Conservation (phyloP, 305 asterid species). For the Rubia tinctorum region DNA sequence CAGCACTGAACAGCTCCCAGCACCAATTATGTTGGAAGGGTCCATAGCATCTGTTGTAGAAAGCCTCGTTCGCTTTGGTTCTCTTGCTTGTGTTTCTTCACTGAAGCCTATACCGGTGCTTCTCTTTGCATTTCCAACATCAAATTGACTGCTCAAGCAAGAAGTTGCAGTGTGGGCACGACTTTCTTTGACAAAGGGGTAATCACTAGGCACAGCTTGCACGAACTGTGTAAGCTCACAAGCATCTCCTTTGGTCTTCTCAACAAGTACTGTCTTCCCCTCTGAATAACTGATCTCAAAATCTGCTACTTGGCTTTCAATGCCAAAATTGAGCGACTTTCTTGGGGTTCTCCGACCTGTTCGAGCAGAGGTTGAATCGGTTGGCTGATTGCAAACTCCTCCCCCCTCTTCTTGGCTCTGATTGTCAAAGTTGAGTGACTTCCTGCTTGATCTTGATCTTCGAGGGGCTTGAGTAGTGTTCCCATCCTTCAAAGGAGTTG, state of each 20-base stretch:
- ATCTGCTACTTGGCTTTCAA: slow-evolving; percentile 32
- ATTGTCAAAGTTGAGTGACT: slow-evolving; percentile 51
- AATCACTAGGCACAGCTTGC: slow-evolving; percentile 27
- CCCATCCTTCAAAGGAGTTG: slow-evolving; percentile 36
- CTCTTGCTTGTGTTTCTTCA: slow-evolving; percentile 43
- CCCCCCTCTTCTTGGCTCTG: slow-evolving; percentile 34
- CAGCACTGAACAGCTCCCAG: slow-evolving; percentile 49
- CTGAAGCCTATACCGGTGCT: no score
- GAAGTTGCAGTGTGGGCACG: slow-evolving; percentile 25
- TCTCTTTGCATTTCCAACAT: slow-evolving; percentile 28
- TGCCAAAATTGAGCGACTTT: slow-evolving; percentile 57
- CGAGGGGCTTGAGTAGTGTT: slow-evolving; percentile 28
- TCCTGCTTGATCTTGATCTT: slow-evolving; percentile 50
- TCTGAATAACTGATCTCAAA: slow-evolving; percentile 25
- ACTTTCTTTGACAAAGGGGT: slow-evolving; percentile 27
- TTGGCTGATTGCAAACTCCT: slow-evolving; percentile 19
- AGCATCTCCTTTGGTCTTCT: slow-evolving; percentile 27
- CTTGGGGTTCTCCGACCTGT: slow-evolving; percentile 36
- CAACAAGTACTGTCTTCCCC: slow-evolving; percentile 25
- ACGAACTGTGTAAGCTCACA: slow-evolving; percentile 26
- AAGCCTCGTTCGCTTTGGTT: slow-evolving; percentile 44
- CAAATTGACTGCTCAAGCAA: slow-evolving; percentile 25
- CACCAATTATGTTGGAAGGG: slow-evolving; percentile 36
- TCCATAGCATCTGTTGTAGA: slow-evolving; percentile 35
- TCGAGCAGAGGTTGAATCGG: slow-evolving; percentile 20